Evolutionary conservation across 306 rosid genomes (phyloP).

Genomic region (Lathyrus sativus): DNA sequence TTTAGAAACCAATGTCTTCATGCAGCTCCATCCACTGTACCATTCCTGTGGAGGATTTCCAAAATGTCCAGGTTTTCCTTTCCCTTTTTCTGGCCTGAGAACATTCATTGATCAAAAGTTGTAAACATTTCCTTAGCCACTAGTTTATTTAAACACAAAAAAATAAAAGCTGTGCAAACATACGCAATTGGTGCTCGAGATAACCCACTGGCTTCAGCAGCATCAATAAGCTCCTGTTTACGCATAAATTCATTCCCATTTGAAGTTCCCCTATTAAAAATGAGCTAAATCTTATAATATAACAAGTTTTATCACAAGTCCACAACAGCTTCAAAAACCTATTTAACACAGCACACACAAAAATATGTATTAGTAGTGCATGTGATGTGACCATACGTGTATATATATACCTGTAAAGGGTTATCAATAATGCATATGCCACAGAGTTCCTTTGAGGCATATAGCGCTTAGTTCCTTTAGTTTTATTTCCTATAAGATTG

Average conservation of each 20-base stretch:
- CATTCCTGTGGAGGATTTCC: slow-evolving; percentile 76
- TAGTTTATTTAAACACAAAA: slow-evolving; percentile 24
- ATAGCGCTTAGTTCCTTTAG: slow-evolving; percentile 59
- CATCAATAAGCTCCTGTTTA: slow-evolving; percentile 89
- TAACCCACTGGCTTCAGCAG: slow-evolving; percentile 92
- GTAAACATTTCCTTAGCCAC: slow-evolving; percentile 16
- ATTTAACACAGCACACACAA: not conserved
- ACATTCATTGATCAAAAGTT: slow-evolving; percentile 34
- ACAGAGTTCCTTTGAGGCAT: slow-evolving; percentile 86
- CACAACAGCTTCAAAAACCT: not conserved
- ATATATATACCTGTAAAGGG: slow-evolving; percentile 65
- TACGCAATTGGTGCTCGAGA: slow-evolving; percentile 82
- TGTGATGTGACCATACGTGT: not conserved
- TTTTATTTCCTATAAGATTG: slow-evolving; percentile 56
- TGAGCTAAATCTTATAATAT: slow-evolving; percentile 33
- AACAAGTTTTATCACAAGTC: not conserved
- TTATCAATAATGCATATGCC: slow-evolving; percentile 77
- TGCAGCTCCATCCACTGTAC: slow-evolving; percentile 94
- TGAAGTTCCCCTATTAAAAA: slow-evolving; percentile 64
- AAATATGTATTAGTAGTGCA: slow-evolving; percentile 9
- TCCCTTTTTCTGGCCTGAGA: slow-evolving; percentile 85
- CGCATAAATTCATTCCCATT: slow-evolving; percentile 81
- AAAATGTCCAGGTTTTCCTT: slow-evolving; percentile 66
- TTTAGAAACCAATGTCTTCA: slow-evolving; percentile 77
- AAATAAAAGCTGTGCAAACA: slow-evolving; percentile 34